Evolutionary conservation across 2,329 filamentous ascomycete species (phyloP).

Genomic region (Rhynchosporium agropyri): DNA sequence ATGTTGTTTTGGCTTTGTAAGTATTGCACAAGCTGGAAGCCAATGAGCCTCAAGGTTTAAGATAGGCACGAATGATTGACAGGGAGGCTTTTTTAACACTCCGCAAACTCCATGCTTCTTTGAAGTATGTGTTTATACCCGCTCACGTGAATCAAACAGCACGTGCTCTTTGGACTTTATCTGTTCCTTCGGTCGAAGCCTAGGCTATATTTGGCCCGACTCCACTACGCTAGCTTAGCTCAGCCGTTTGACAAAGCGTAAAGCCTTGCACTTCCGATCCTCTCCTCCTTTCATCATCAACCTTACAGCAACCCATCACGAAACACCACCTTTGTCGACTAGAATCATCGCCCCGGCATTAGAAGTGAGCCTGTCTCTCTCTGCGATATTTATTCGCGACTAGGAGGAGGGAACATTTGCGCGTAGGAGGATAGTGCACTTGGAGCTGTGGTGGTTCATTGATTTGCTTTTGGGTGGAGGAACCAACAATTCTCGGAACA

Average conservation of each 20-base stretch:
- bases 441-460: conserved; percentile 31
- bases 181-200: too few relatives aligned
- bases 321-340: conserved; percentile 8
- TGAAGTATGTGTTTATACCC: too few relatives aligned
- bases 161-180: too few relatives aligned
- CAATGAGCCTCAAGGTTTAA: too few relatives aligned
- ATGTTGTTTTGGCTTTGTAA: too few relatives aligned
- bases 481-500: conserved; percentile 33
- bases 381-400: conserved; percentile 6
- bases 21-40: too few relatives aligned
- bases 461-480: conserved; percentile 38
- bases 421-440: conserved; percentile 15
- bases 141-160: not conserved
- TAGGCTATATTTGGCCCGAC: too few relatives aligned
- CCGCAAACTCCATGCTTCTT: too few relatives aligned
- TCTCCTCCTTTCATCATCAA: conserved; percentile 1
- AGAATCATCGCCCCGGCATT: conserved; percentile 5
- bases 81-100: too few relatives aligned
- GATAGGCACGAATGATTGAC: too few relatives aligned
- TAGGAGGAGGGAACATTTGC: conserved; percentile 13
- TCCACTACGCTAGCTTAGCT: not conserved
- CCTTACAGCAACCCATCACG: conserved; percentile 2
- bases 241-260: conserved; percentile 8
- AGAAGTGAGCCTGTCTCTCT: conserved; percentile 1
- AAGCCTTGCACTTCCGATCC: not conserved